These are phyloP conservation scores for Monoraphidium neglectum DNA, from an alignment of 139 green algal species.

Conservation along the genomic window DNA sequence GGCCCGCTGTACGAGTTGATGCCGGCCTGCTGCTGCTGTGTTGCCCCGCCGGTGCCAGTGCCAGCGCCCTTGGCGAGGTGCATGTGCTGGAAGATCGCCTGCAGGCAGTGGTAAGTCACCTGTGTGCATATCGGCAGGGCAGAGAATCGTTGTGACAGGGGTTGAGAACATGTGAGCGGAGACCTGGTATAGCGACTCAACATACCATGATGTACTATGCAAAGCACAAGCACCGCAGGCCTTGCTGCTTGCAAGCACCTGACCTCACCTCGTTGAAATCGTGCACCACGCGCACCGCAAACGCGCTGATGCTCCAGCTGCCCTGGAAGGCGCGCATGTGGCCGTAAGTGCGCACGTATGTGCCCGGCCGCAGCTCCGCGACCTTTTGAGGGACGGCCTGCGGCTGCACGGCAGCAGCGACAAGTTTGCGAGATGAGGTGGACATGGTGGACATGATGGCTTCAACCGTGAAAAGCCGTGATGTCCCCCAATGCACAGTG, in stretches of 20 bases:
- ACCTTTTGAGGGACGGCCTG: background rate
- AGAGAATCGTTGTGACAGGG: background rate
- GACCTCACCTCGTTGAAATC: conserved; percentile 70
- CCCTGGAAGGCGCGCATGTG: conserved; percentile 56
- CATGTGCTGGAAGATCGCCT: conserved; percentile 76
- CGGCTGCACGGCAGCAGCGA: background rate
- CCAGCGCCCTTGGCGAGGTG: conserved; percentile 64
- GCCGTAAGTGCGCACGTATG: conserved; percentile 79
- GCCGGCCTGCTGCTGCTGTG: background rate
- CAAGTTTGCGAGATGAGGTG: too few species aligned
- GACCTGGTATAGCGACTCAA: background rate
- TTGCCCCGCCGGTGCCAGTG: background rate
- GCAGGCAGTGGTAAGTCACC: conserved; percentile 80
- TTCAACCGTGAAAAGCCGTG: too few species aligned
- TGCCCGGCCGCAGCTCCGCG: conserved; percentile 47
- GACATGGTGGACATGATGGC: too few species aligned
- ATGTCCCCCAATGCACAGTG: too few species aligned
- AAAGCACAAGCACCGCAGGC: too few species aligned
- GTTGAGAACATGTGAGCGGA: background rate
- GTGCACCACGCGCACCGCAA: conserved; percentile 55
- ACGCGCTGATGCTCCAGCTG: conserved; percentile 54
- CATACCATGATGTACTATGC: too few species aligned
- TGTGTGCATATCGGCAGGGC: conserved; percentile 26
- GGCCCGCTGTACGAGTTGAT: background rate
- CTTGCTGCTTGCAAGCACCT: background rate